Evolutionary conservation across 2,329 filamentous ascomycete genomes (phyloP), one percentile per base, ranked within the genome.

Genomic region (Apiospora malaysiana): DNA sequence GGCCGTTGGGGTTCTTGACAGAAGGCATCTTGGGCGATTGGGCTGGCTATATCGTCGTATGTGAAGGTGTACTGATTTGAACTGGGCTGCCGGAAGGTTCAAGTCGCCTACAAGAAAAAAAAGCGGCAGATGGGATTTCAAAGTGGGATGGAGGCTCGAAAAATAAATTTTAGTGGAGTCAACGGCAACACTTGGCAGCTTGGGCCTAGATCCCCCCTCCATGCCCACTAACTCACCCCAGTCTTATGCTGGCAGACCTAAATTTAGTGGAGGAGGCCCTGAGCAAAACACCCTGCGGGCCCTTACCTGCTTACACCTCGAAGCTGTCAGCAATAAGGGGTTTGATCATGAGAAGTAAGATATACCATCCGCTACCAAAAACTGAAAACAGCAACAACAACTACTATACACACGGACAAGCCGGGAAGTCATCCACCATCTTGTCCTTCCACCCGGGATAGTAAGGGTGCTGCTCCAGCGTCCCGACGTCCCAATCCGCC

Each of bases 1-100:
- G 83, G 66, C 82, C 83, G 83, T 90, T 90, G 77, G 87, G 88
- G 81, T 89, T 90, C 74, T 86, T 86, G 75, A 88, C 84, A 66
- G 87, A 89, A 21, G 85, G 84, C 86, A 88, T 89, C 25, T 70
- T 78, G 73, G 70, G 77, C 69, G 68, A 8, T 32, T 42, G 4
- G 40, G n/a, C 1, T 43, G 45, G 40, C 2, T 32, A n/a, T 25
- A 7, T 59, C 51, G 51, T 37, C 51, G 51, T 32, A 18, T 7
- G 8, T 59, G 25, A 45, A 45, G 51, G n/a, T 4, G 10, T 51
- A 3, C 47, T 25, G 10, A 25, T 23, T 12, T 2, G n/a, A 25
- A 32, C 6, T 59, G 16, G 6, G 14, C 25, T 23, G 18, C 23
- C 49, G 49, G 8, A 56, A 56, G 18, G 25, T 32, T 56, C 14